Evolutionary conservation across 805 yeast species (phyloP).

Genomic region (Starmerella apicola): DNA sequence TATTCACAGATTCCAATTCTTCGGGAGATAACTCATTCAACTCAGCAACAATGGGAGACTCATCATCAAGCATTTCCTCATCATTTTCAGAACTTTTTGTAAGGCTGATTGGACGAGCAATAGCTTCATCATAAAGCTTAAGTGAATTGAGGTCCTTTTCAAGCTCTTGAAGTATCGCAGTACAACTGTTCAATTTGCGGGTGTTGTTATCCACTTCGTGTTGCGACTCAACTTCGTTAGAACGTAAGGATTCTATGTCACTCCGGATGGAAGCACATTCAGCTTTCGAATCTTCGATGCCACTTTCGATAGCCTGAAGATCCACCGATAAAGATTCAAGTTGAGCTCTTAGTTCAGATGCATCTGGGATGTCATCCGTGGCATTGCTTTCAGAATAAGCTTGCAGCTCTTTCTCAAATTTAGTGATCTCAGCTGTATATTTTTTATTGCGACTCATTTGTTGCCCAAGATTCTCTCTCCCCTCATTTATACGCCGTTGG

Average conservation of each 20-base stretch:
- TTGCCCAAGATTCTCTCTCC: slow-evolving; percentile 30
- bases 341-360: slow-evolving; percentile 2
- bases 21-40: slow-evolving; percentile 18
- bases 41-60: slow-evolving; percentile 12
- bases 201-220: slow-evolving; percentile 5
- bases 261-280: slow-evolving; percentile 28
- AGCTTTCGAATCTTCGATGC: slow-evolving; percentile 13
- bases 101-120: slow-evolving; percentile 2
- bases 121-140: slow-evolving; percentile 9
- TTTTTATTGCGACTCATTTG: slow-evolving; percentile 6
- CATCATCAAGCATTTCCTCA: neutral
- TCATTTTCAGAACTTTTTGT: neutral
- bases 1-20: slow-evolving; percentile 17
- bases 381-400: slow-evolving; percentile 11
- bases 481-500: slow-evolving; percentile 36
- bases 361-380: slow-evolving; percentile 14
- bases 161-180: neutral
- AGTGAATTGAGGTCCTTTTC: neutral
- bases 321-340: slow-evolving; percentile 1
- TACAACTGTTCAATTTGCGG: neutral
- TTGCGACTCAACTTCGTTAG: slow-evolving; percentile 16
- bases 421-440: slow-evolving; percentile 26
- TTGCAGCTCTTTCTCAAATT: slow-evolving; percentile 21
- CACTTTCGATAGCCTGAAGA: neutral
- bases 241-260: slow-evolving; percentile 25